Percentiles rank a stretch among this genome's conserved stretches.
These are phyloP conservation scores for Allium cepa DNA, from an alignment of 106 monocot species.

Conservation along the genomic window DNA sequence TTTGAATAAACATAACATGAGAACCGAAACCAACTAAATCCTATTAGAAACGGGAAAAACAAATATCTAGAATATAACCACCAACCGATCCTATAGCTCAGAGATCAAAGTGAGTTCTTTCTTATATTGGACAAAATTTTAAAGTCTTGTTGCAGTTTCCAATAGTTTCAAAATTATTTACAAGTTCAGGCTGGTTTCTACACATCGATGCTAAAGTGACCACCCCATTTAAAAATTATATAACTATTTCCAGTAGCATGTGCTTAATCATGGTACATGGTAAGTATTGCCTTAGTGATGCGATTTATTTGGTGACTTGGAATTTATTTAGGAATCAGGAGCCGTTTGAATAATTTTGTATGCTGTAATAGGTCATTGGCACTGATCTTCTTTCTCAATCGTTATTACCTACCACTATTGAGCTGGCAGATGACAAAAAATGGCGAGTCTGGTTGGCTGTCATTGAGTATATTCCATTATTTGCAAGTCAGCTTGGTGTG, in stretches of 20 bases:
- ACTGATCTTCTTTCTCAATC: slow-evolving; percentile 88
- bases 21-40: slow-evolving; percentile 70
- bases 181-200: too few relatives aligned
- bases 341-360: background rate
- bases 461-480: slow-evolving; percentile 85
- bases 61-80: slow-evolving; percentile 54
- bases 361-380: slow-evolving; percentile 59
- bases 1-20: slow-evolving; percentile 21
- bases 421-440: slow-evolving; percentile 89
- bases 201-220: too few relatives aligned
- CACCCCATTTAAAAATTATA: too few relatives aligned
- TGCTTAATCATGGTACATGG: too few relatives aligned
- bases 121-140: background rate
- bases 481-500: too few relatives aligned
- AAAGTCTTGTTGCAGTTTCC: too few relatives aligned
- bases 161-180: too few relatives aligned
- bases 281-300: too few relatives aligned
- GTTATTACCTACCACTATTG: slow-evolving; percentile 77
- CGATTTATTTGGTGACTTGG: background rate
- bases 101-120: slow-evolving; percentile 35
- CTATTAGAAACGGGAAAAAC: slow-evolving; percentile 82
- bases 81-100: slow-evolving; percentile 61
- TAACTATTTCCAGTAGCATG: too few relatives aligned
- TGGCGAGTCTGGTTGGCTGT: slow-evolving; percentile 91
- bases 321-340: background rate